These are phyloP conservation scores for Microsporum canis DNA, from an alignment of 2,329 filamentous ascomycete genomes.

Conservation along the genomic window DNA sequence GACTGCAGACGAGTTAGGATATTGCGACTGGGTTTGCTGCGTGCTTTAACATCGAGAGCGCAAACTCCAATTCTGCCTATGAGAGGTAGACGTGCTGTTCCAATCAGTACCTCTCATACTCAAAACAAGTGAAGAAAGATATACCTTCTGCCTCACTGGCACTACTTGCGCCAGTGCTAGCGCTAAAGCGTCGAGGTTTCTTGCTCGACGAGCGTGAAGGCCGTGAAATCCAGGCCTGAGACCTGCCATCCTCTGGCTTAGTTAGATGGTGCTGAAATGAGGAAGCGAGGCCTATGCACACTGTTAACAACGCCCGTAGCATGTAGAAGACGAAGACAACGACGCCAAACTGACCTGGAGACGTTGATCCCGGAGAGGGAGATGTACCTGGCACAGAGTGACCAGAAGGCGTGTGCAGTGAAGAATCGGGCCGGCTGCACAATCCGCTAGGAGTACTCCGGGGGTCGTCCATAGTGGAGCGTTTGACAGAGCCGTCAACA, in stretches of 20 bases:
- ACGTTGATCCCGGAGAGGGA: conserved; percentile 3
- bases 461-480: conserved; percentile 10
- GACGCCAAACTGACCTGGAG: conserved; percentile 5
- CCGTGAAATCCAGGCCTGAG: conserved; percentile 17
- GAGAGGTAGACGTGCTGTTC: conserved; percentile 21
- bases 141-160: conserved; percentile 51
- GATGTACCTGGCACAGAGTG: not conserved
- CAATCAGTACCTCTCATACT: not conserved
- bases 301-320: not conserved
- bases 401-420: not conserved
- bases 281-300: not conserved
- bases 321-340: not conserved
- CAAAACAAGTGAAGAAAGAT: conserved; percentile 16
- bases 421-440: not conserved
- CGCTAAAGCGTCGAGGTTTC: conserved; percentile 65
- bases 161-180: conserved; percentile 70
- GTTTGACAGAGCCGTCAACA: conserved; percentile 31
- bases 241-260: not conserved
- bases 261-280: not conserved
- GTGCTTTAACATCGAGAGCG: conserved; percentile 86
- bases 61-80: conserved; percentile 77
- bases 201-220: conserved; percentile 50
- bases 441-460: not conserved
- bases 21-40: conserved; percentile 92
- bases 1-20: conserved; percentile 86